phyloP scores from a whole-genome alignment of 768 basidiomycete genomes.

The Porphyrellus cyaneotinctus region DNA sequence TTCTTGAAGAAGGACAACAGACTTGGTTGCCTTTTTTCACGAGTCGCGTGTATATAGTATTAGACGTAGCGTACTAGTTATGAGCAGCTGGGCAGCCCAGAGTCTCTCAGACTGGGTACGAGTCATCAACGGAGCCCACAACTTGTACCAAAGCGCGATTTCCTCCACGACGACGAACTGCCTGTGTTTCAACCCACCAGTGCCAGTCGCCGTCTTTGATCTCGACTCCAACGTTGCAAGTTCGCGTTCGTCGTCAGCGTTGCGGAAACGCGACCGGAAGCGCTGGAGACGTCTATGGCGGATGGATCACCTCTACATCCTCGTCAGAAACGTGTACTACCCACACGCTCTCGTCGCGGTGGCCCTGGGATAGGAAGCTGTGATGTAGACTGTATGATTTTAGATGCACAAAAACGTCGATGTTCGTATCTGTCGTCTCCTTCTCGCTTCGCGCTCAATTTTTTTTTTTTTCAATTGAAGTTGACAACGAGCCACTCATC shows the following conservation, averaged over 20 bases:
- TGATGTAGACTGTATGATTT: constrained; percentile 78
- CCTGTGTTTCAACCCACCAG: neutral
- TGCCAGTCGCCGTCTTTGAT: constrained; percentile 1
- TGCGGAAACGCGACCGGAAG: constrained; percentile 10
- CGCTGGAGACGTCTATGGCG: constrained; percentile 24
- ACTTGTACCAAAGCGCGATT: constrained; percentile 3
- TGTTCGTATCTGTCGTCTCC: constrained; percentile 43
- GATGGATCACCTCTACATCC: constrained; percentile 37
- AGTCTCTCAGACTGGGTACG: neutral
- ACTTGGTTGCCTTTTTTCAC: too few species aligned
- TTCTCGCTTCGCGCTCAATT: constrained; percentile 19
- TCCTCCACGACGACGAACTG: constrained; percentile 9
- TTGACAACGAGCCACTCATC: constrained; percentile 68
- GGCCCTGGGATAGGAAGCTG: constrained; percentile 77
- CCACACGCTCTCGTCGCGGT: constrained; percentile 74
- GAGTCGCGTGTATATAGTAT: neutral
- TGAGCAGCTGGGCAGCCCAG: neutral
- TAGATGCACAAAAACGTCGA: constrained; percentile 75
- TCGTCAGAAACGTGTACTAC: constrained; percentile 75
- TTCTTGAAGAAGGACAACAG: too few species aligned
- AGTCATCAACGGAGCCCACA: constrained; percentile 10
- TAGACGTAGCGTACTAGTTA: neutral
- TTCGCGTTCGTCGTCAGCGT: constrained; percentile 4
- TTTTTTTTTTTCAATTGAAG: constrained; percentile 33
- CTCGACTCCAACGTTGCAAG: neutral